Evolutionary conservation across 495 filamentous ascomycete species (phyloP), one percentile per base, ranked within the genome.

Genomic region (Xylaria castorea): DNA sequence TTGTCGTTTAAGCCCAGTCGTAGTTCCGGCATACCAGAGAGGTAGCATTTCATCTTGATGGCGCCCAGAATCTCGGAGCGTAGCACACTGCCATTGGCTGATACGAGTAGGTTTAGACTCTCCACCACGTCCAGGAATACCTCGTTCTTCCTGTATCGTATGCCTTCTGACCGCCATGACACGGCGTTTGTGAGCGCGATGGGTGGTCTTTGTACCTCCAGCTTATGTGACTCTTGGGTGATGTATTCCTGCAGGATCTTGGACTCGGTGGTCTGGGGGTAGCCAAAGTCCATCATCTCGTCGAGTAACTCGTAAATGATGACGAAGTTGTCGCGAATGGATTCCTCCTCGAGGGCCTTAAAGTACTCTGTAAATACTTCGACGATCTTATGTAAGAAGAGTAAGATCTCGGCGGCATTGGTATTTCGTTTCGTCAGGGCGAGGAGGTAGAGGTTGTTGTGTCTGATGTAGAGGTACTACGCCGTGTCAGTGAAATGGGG

Each of bases 251-350:
- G 97, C 72, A 99, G 85, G 80, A 99, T 99, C 88, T 99, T 99
- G 83, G 89, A 94, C 83, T 99, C 97, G 66, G 97, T 99, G 27
- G 97, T 99, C 83, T 99, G 97, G 22, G 97, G 97, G 82, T 99
- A 97, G 63, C 97, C 97, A 85, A 98, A 99, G 82, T 99, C 97
- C 97, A 99, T 99, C 97, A 99, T 99, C 85, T 99, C 97, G 81
- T 99, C 97, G 74, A 99, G 89, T 67, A 99, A 84, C 83, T 99
- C 97, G 86, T 99, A 99, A 78, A 99, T 99, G 78, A 99, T 89
- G 81, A 99, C 97, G 76, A 98, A 99, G 86, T 99, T 99, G 84
- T 99, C 97, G 69, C 97, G 92, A 80, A 99, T 99, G 81, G 93
- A 97, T 83, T 99, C 97, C 82, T 99, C 97, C 82, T 99, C 97